Evolutionary conservation across 192 early-diverging fungal genomes (phyloP).

Genomic region (Paraglomus brasilianum): DNA sequence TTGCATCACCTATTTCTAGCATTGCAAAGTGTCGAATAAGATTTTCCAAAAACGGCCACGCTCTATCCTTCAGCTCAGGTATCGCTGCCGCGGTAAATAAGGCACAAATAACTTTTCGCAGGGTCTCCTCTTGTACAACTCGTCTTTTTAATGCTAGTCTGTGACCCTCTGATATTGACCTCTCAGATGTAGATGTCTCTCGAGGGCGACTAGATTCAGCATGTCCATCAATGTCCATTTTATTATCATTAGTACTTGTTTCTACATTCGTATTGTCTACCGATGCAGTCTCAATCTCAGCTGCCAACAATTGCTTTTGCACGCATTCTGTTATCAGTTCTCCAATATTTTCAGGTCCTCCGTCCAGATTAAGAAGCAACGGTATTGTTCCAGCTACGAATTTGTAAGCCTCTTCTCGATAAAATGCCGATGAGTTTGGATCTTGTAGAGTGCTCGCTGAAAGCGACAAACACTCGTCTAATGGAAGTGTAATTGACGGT

Average conservation of each 20-base stretch:
- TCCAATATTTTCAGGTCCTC: constrained; percentile 45
- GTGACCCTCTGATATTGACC: constrained; percentile 50
- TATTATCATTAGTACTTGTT: constrained; percentile 35
- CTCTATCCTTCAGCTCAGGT: constrained; percentile 58
- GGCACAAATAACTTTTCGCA: constrained; percentile 59
- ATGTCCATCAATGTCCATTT: constrained; percentile 43
- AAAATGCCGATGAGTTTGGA: constrained; percentile 46
- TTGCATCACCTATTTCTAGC: constrained; percentile 65
- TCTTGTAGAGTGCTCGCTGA: constrained; percentile 57
- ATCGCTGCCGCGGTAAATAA: constrained; percentile 66
- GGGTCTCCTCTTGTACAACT: constrained; percentile 55
- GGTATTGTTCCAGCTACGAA: constrained; percentile 68
- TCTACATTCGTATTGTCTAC: constrained; percentile 8
- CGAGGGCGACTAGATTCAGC: constrained; percentile 34
- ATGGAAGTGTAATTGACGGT: constrained; percentile 50
- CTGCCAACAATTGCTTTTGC: constrained; percentile 32
- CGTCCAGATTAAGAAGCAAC: constrained; percentile 65
- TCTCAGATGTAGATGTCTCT: constrained; percentile 31
- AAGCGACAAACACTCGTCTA: constrained; percentile 58
- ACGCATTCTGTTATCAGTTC: constrained; percentile 29
- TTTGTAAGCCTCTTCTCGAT: constrained; percentile 61
- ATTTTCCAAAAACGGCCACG: constrained; percentile 62
- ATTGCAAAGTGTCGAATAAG: constrained; percentile 76
- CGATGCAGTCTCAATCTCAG: constrained; percentile 6
- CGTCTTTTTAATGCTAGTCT: constrained; percentile 43